These are phyloP conservation scores for Hypoxylon crocopeplum DNA, from an alignment of 495 filamentous ascomycete genomes.

Conservation along the genomic window DNA sequence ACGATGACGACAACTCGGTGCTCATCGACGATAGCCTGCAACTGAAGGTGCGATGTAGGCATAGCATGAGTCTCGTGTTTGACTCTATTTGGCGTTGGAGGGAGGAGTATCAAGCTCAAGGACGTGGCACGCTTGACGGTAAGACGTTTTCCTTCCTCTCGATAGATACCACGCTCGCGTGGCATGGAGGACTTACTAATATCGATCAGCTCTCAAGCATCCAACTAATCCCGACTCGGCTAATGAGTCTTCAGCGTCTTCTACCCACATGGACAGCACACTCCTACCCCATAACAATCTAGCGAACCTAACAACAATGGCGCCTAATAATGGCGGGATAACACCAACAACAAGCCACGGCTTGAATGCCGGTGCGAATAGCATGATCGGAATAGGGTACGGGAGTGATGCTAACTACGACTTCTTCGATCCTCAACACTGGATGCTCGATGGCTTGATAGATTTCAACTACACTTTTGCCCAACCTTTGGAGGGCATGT, in stretches of 20 bases:
- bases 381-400: constrained; percentile 58
- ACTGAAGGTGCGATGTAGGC: constrained; percentile 85
- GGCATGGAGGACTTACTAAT: constrained; percentile 39
- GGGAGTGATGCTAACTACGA: constrained; percentile 72
- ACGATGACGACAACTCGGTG: constrained; percentile 47
- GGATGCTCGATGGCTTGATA: constrained; percentile 85
- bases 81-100: constrained; percentile 95
- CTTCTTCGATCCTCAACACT: constrained; percentile 87
- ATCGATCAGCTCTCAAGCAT: constrained; percentile 74
- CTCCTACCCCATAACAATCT: constrained; percentile 50
- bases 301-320: constrained; percentile 35
- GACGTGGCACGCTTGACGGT: constrained; percentile 80
- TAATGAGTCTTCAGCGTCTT: constrained; percentile 74
- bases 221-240: constrained; percentile 85
- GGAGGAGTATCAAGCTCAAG: constrained; percentile 82
- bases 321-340: constrained; percentile 53
- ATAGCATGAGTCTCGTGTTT: constrained; percentile 92
- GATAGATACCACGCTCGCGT: constrained; percentile 23
- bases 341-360: constrained; percentile 54
- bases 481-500: constrained; percentile 55
- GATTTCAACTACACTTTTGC: constrained; percentile 75
- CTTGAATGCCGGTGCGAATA: constrained; percentile 47
- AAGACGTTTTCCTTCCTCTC: constrained; percentile 41
- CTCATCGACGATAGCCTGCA: constrained; percentile 75
- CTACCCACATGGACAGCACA: constrained; percentile 63